phyloP scores from a whole-genome alignment of 2,329 filamentous ascomycete genomes.

The Chrysoporthe deuterocubensis region DNA sequence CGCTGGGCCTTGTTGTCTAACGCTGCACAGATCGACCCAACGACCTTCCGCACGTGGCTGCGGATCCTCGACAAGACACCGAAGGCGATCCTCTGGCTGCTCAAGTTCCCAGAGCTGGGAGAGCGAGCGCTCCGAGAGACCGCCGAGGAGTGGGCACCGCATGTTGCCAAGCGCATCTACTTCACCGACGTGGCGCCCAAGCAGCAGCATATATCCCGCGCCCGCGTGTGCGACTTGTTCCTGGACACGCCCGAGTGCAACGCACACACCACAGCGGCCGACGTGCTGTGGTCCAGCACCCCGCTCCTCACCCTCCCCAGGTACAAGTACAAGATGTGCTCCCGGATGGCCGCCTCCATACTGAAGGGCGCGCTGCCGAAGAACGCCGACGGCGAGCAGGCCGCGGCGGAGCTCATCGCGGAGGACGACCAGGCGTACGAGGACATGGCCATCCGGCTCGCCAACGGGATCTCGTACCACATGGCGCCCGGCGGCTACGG shows the following conservation, averaged over 20 bases:
- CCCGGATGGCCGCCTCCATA: constrained; percentile 95
- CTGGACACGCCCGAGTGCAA: constrained; percentile 98
- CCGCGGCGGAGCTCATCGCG: constrained; percentile 77
- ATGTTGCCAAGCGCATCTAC: constrained; percentile 82
- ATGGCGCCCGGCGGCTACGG: constrained; percentile 49
- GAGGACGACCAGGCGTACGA: constrained; percentile 83
- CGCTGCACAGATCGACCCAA: constrained; percentile 80
- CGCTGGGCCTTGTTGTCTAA: not conserved
- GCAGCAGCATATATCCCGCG: constrained; percentile 88
- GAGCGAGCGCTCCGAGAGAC: constrained; percentile 83
- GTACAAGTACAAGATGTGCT: constrained; percentile 99
- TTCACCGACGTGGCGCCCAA: constrained; percentile 98
- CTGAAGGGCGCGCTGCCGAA: constrained; percentile 85
- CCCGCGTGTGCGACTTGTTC: constrained; percentile 90
- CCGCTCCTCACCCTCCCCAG: constrained; percentile 87
- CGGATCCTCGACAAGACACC: constrained; percentile 85
- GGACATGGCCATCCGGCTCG: constrained; percentile 71
- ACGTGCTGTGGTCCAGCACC: constrained; percentile 95
- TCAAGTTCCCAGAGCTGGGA: constrained; percentile 94
- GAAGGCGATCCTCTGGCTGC: constrained; percentile 89
- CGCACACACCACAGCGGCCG: constrained; percentile 94
- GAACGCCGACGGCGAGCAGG: constrained; percentile 65
- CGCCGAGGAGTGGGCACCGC: constrained; percentile 80
- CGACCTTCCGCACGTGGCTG: constrained; percentile 93
- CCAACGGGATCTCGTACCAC: constrained; percentile 64